Evolutionary conservation across 371 early-diverging fungal species (phyloP).

Genomic region (Actinomortierella wolfii): DNA sequence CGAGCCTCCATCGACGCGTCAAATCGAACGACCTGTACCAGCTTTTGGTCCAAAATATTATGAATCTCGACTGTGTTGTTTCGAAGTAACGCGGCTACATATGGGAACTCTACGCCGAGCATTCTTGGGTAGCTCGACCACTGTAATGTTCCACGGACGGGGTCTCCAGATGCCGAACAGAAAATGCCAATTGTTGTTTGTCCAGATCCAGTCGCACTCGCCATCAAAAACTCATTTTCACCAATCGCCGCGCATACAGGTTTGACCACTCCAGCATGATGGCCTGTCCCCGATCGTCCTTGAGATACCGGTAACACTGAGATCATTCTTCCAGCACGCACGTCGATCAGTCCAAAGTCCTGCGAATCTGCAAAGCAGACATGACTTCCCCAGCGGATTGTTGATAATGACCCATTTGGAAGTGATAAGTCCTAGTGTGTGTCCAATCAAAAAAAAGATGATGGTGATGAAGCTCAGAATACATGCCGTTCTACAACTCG

Average conservation of each 20-base stretch:
- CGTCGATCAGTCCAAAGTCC: constrained; percentile 67
- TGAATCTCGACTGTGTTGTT: constrained; percentile 78
- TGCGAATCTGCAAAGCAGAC: constrained; percentile 72
- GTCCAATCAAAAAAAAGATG: no score
- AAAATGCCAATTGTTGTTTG: constrained; percentile 76
- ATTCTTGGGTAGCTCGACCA: constrained; percentile 77
- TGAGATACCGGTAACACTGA: constrained; percentile 68
- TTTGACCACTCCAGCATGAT: constrained; percentile 54
- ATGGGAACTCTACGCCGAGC: constrained; percentile 75
- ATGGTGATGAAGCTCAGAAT: no score
- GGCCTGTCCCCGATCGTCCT: constrained; percentile 38
- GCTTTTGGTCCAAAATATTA: constrained; percentile 69
- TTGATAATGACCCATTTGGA: constrained; percentile 63
- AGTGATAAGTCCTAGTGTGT: constrained; percentile 64
- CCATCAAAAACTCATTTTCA: constrained; percentile 75
- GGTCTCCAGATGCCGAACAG: constrained; percentile 69
- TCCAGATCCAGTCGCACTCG: constrained; percentile 62
- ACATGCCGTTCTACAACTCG: no score
- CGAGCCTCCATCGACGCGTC: constrained; percentile 54
- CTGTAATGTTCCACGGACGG: constrained; percentile 78
- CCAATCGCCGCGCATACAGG: constrained; percentile 69
- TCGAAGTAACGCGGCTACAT: constrained; percentile 71
- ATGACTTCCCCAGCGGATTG: constrained; percentile 55
- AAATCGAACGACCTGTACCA: constrained; percentile 62
- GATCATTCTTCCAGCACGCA: constrained; percentile 52